A percentile compares a stretch with the other conserved stretches of the same genome.
phyloP scores from a whole-genome alignment of 108 stramenopile genomes.

The Chaetoceros tenuissimus region DNA sequence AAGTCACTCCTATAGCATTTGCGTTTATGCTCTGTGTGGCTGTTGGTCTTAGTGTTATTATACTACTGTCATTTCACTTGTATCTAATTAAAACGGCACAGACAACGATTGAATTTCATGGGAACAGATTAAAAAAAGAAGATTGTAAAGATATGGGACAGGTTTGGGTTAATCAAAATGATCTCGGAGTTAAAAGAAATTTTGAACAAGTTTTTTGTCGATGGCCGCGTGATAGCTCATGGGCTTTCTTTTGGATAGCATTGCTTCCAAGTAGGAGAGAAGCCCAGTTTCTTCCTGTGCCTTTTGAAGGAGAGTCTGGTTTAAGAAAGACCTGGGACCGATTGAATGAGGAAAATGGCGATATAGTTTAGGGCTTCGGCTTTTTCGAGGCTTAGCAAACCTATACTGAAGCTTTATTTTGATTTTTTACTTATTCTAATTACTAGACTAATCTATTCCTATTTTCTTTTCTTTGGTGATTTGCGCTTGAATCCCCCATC shows the following conservation, averaged over 20 bases:
- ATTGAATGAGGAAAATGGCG: too few species aligned
- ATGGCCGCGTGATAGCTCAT: background rate
- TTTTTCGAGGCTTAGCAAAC: too few species aligned
- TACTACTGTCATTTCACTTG: constrained; percentile 71
- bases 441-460: too few species aligned
- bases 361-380: too few species aligned
- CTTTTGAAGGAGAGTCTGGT: constrained; percentile 42
- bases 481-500: too few species aligned
- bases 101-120: constrained; percentile 91
- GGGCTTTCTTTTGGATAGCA: constrained; percentile 20
- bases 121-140: constrained; percentile 44
- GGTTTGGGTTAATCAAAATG: constrained; percentile 71
- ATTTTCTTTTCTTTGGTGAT: too few species aligned
- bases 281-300: constrained; percentile 80
- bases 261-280: constrained; percentile 60
- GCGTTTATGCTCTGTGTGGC: constrained; percentile 78
- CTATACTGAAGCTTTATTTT: too few species aligned
- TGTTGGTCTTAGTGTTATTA: constrained; percentile 60
- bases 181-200: constrained; percentile 54
- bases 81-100: constrained; percentile 68
- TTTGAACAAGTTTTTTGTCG: constrained; percentile 71
- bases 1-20: constrained; percentile 55
- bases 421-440: too few species aligned
- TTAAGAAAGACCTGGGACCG: too few species aligned
- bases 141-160: constrained; percentile 21